phyloP scores from a whole-genome alignment of 495 filamentous ascomycete genomes.

The Xylaria curta region DNA sequence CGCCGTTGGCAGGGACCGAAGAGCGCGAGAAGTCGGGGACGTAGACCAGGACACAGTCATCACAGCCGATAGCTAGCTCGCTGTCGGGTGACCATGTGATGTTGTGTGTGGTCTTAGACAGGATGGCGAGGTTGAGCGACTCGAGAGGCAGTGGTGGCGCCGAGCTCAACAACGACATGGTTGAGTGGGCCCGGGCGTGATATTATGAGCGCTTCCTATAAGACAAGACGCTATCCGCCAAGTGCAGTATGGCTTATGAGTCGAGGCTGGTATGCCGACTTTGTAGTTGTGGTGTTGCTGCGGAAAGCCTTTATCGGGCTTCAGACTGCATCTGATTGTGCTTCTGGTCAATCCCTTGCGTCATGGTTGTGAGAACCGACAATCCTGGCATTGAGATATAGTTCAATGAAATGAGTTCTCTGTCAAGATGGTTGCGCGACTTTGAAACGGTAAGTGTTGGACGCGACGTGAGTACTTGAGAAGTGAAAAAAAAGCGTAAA shows the following conservation, averaged over 20 bases:
- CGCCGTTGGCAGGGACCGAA: background rate
- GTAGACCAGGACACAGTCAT: constrained; percentile 55
- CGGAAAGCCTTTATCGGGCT: background rate
- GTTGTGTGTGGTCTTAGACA: constrained; percentile 51
- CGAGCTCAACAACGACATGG: constrained; percentile 6
- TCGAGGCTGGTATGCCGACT: background rate
- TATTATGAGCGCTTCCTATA: background rate
- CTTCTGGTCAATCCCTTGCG: background rate
- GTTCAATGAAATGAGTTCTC: background rate
- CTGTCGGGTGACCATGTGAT: constrained; percentile 57
- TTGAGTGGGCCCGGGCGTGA: background rate
- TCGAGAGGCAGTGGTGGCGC: constrained; percentile 48
- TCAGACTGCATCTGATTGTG: background rate
- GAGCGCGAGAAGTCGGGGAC: constrained; percentile 47
- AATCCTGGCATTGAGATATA: too few relatives aligned
- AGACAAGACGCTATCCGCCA: background rate
- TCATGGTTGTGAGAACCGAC: background rate
- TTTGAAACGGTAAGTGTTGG: background rate
- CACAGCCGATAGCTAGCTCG: constrained; percentile 54
- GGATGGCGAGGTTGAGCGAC: constrained; percentile 49
- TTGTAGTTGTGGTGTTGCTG: background rate
- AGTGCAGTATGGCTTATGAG: background rate
- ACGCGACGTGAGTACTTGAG: background rate
- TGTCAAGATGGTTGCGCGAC: background rate
- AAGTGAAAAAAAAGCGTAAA: background rate